Conservation (phyloP, 116 monocot genomes). For the Papilionanthe hybrid region DNA sequence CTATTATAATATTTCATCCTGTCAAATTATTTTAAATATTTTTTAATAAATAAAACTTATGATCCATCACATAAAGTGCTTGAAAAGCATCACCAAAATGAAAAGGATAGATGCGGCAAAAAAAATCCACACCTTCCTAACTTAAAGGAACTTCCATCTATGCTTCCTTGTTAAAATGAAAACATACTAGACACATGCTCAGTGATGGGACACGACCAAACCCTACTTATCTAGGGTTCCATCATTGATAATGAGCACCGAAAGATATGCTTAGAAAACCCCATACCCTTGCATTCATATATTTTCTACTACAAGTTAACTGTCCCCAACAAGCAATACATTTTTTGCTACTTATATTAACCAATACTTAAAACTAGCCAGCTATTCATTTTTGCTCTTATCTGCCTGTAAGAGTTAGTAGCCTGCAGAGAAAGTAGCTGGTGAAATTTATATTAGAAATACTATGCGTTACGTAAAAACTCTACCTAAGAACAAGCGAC, state of each 20-base stretch:
- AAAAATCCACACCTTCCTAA: background rate
- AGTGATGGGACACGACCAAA: constrained; percentile 13
- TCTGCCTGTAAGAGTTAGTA: background rate
- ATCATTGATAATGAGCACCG: constrained; percentile 11
- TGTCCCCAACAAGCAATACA: background rate
- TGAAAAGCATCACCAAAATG: background rate
- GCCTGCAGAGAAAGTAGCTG: background rate
- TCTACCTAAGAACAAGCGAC: background rate
- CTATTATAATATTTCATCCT: too few species aligned
- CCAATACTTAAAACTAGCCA: background rate
- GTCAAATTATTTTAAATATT: too few species aligned
- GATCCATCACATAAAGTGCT: too few species aligned
- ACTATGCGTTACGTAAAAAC: constrained; percentile 3
- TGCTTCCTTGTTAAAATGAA: background rate
- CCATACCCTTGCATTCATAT: background rate
- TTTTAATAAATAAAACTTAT: too few species aligned
- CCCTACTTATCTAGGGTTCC: constrained; percentile 7
- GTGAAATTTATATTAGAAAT: background rate
- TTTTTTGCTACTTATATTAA: background rate
- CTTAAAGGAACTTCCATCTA: background rate
- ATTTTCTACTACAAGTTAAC: constrained; percentile 3
- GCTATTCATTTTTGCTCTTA: background rate
- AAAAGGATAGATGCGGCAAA: constrained; percentile 3
- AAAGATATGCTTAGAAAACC: constrained; percentile 3
- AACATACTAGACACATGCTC: background rate